These are phyloP conservation scores for Bidens hawaiensis DNA, from an alignment of 140 eudicot genomes.

Conservation along the genomic window DNA sequence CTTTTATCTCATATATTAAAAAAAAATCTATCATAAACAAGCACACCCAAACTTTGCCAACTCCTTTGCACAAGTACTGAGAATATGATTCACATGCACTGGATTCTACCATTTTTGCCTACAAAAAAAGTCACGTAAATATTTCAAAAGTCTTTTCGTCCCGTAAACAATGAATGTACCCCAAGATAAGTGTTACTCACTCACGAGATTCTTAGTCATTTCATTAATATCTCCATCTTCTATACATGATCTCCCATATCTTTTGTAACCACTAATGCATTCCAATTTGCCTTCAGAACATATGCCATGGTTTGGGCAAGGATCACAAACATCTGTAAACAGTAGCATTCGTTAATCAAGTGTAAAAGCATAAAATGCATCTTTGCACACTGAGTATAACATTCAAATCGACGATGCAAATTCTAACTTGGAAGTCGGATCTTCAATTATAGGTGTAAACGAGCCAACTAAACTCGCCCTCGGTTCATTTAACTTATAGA, in stretches of 20 bases:
- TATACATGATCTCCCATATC: slow-evolving; percentile 64
- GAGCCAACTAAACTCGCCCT: too few species aligned
- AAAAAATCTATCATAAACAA: neutral
- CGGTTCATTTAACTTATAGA: too few species aligned
- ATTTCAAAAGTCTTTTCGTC: slow-evolving; percentile 10
- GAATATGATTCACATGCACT: slow-evolving; percentile 67
- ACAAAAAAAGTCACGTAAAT: slow-evolving; percentile 30
- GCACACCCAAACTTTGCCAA: slow-evolving; percentile 72
- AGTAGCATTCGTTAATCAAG: slow-evolving; percentile 8
- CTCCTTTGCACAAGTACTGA: slow-evolving; percentile 52
- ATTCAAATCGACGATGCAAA: too few species aligned
- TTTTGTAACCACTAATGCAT: slow-evolving; percentile 62
- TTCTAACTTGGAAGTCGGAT: too few species aligned
- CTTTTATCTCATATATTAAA: neutral
- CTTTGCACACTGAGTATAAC: too few species aligned
- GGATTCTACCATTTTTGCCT: slow-evolving; percentile 65
- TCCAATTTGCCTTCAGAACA: slow-evolving; percentile 72
- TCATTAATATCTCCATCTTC: slow-evolving; percentile 77
- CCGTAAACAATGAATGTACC: slow-evolving; percentile 12
- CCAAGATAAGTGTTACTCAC: slow-evolving; percentile 33
- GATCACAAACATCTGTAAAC: slow-evolving; percentile 66
- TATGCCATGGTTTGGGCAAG: slow-evolving; percentile 84
- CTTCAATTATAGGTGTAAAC: too few species aligned
- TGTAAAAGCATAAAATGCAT: neutral
- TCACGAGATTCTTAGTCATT: slow-evolving; percentile 74